phyloP scores from a whole-genome alignment of 768 basidiomycete genomes.

The Lactifluus echinatus region DNA sequence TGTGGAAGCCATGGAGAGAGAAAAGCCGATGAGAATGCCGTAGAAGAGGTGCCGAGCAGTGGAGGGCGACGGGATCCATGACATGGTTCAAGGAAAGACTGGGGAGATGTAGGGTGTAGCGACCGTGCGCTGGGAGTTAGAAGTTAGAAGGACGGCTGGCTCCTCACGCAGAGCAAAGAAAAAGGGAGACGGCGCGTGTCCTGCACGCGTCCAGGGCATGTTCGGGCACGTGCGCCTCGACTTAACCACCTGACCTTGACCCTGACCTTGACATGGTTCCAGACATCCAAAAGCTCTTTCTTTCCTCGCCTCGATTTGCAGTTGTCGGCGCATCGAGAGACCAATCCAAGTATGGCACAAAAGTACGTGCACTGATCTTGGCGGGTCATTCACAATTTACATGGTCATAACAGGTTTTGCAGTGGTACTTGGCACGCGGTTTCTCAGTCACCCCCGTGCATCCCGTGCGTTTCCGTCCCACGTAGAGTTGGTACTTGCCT shows the following conservation, averaged over 20 bases:
- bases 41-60: constrained; percentile 31
- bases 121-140: constrained; percentile 11
- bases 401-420: constrained; percentile 45
- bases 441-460: constrained; percentile 66
- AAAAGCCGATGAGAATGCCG: constrained; percentile 66
- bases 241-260: not conserved
- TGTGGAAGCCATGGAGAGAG: constrained; percentile 64
- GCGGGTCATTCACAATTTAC: not conserved
- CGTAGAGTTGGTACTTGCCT: not conserved
- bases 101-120: constrained; percentile 3
- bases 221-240: not conserved
- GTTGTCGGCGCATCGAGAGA: constrained; percentile 82
- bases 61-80: constrained; percentile 23
- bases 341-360: constrained; percentile 69
- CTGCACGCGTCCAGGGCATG: constrained; percentile 22
- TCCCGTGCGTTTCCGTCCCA: constrained; percentile 38
- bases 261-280: constrained; percentile 22
- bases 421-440: constrained; percentile 61
- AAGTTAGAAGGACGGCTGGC: not conserved
- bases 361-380: constrained; percentile 31
- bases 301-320: constrained; percentile 56
- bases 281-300: constrained; percentile 45
- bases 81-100: constrained; percentile 4
- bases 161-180: not conserved
- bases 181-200: not conserved